Base-by-base conservation (phyloP, 805 yeast species). In the Wickerhamomyces mucosus region DNA sequence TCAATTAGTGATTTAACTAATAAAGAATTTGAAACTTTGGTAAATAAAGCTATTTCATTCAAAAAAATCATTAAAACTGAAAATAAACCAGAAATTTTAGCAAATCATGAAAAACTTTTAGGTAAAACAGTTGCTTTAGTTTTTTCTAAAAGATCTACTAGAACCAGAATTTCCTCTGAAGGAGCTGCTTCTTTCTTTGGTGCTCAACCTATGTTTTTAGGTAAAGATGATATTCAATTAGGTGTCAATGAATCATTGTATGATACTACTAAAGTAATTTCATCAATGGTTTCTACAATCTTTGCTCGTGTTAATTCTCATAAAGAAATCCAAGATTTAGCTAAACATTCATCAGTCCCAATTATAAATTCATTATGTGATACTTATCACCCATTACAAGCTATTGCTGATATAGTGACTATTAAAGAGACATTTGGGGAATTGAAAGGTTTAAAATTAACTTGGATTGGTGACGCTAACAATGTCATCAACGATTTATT, bases 401-500 rank as follows among this genome's bases (percentile, higher is more conserved):
- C 97, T 4, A 81, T 92, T 41, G 77, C 96, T 35, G 98, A 92
- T 55, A 46, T 92, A 35, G 61, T 84, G 43, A 88, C 97, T 4
- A 80, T 92, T 37, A 75, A 78, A 41, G 96, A 92, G 58, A 58
- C 76, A 4, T 82, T 83, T 48, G 72, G 75, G 4, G 59, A 52
- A 13, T 58, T 69, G 2, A 54, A 72, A 40, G 72, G 71, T 11
- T 67, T 86, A 41, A 88, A 85, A 46, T 59, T 89, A 29, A 76
- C 96, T 2, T 89, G 98, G 98, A 75, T 92, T 14, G 98, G 98
- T 37, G 98, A 89, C 55, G 78, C 96, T 19, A 92, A 92, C 56
- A 92, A 92, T 49, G 97, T 92, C 20, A 78, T 92, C 38, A 89
- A 92, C 55, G 98, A 92, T 60, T 68, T 92, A 58, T 75, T 94